Base-by-base conservation (phyloP, 768 basidiomycete species). In the Phaffia australis region DNA sequence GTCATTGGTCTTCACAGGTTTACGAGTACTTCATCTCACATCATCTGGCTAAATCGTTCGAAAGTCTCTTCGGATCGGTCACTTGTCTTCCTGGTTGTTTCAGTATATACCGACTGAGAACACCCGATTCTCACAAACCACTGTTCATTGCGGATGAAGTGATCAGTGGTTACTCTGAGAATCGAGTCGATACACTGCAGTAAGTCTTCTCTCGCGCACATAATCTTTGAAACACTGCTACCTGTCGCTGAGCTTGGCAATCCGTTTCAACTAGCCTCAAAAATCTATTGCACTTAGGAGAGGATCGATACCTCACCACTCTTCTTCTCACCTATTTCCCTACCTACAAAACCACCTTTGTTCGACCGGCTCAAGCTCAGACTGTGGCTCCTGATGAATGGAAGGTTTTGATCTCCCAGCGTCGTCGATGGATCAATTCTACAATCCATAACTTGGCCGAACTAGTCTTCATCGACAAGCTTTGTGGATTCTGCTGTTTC, bases 11-110 rank as follows among this genome's bases (percentile, higher is more conserved):
- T 16, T 3, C 11, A 25, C 67, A 88, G 85, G 94, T 97, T 42
- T 98, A 97, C 80, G 94, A 97, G 75, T 97, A 98, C 81, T 99
- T 90, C 80, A 91, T 99, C 72, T 97, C 92, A 0, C 95, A 99
- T 78, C 91, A 98, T 77, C 85, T 99, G 81, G 90, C 95, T 59
- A 99, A 99, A 77, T 90, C 94, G 1, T 98, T 99, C 78, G 95
- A 98, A 78, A 85, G 83, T 71, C 81, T 98, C 14, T 99, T 99
- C 74, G 93, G 93, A 58, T 95, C 92, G 18, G 94, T 99, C 69
- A 98, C 93, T 51, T 99, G 95, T 83, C 81, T 98, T 68, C 94
- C 95, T 25, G 94, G 95, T 79, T 98, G 94, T 82, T 99, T 98
- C 81, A 92, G 93, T 0, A 85, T 99, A 70, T 98, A 93, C 80